Evolutionary conservation across 148 eudicot species (phyloP).

Genomic region (Spergularia marina): DNA sequence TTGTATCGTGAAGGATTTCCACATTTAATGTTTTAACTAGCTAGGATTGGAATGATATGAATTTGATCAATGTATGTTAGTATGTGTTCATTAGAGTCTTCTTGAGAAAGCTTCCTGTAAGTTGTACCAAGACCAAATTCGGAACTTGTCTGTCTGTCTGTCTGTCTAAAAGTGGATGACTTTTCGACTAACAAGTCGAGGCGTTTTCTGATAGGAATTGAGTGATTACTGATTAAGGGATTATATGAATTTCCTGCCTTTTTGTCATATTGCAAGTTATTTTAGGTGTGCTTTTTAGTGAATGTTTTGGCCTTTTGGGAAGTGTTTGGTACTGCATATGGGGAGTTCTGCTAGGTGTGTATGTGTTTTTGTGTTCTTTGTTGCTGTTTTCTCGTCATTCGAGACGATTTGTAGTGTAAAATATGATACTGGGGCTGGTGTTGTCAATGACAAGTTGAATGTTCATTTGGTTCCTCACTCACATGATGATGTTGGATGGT

Average conservation of each 20-base stretch:
- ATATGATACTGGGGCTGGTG: slow-evolving; percentile 51
- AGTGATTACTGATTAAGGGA: background rate
- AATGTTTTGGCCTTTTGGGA: background rate
- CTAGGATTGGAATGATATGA: background rate
- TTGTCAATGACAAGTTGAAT: slow-evolving; percentile 74
- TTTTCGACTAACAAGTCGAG: background rate
- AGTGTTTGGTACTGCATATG: slow-evolving; percentile 8
- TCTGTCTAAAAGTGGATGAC: background rate
- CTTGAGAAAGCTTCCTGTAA: no score
- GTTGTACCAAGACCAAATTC: background rate
- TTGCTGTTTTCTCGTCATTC: slow-evolving; percentile 24
- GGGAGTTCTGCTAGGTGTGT: slow-evolving; percentile 15
- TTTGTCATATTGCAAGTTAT: background rate
- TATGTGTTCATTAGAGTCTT: no score
- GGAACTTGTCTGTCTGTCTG: background rate
- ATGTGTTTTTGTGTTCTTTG: slow-evolving; percentile 26
- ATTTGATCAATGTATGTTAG: no score
- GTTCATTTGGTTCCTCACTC: slow-evolving; percentile 96
- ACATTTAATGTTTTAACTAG: background rate
- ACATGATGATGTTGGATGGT: slow-evolving; percentile 98
- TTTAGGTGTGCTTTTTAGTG: background rate
- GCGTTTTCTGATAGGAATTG: no score
- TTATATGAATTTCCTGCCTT: background rate
- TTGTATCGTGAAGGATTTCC: background rate
- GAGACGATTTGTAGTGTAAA: slow-evolving; percentile 34